Base-by-base conservation (phyloP, 2,329 filamentous ascomycete genomes). In the Coleophoma cylindrospora region DNA sequence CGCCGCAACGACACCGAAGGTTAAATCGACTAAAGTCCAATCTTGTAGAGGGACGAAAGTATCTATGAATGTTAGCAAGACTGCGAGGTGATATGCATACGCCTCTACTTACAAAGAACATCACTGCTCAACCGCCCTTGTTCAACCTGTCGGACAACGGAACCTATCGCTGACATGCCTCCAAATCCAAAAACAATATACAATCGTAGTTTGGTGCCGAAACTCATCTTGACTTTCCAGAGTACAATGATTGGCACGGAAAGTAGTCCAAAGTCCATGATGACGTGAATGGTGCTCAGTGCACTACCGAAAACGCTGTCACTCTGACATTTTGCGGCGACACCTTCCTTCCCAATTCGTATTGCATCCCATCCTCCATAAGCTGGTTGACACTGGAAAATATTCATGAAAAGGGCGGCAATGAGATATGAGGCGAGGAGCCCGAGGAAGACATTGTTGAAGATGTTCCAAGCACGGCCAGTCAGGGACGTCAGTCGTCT, bases 261-360 rank as follows among this genome's bases (percentile, higher is more conserved):
- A n/a, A 70, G 55, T 2, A 70, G 54, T 9, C 55, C 55, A 50
- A 67, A 63, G 37, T 68, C 68, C 54, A 68, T 64, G 12, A 62
- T 54, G 12, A 67, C 63, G 48, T 70, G 67, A 11, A 67, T 59
- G 33, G 60, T 51, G 49, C 60, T 64, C 3, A 68, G 45, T 12
- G 63, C 50, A 12, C 54, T 54, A 10, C 56, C 54, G 13, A 64
- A 52, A 9, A 58, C 22, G 9, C 46, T 54, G 5, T 49, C 49
- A 40, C 53, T 33, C 8, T 60, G 44, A 46, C 66, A 69, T 5
- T 46, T 45, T 4, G 56, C 53, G 7, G 51, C 43, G 1, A 40
- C 34, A 4, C 53, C 54, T 7, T 60, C 54, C 19, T 55, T 53
- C 2, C 62, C 66, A 19, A 54, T 47, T 12, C 59, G 54, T 9